Evolutionary conservation across 208 protist genomes (phyloP).

Genomic region (Acanthamoeba healyi): DNA sequence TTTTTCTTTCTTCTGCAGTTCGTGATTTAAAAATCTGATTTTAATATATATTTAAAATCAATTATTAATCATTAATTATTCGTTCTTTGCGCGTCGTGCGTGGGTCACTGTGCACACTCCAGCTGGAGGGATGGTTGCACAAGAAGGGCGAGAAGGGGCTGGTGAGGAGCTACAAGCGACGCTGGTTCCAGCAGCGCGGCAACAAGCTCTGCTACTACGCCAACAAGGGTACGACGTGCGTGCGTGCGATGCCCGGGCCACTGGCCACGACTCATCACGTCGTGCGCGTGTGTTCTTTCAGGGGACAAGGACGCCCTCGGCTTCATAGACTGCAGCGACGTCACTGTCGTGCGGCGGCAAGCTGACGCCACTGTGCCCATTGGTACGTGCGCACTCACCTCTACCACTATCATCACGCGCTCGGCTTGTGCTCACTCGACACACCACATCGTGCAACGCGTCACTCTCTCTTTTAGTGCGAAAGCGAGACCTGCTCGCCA

Average conservation of each 20-base stretch:
- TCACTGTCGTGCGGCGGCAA: not conserved
- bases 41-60: not conserved
- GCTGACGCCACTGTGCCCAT: not conserved
- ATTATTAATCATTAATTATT: not conserved
- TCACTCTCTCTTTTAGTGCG: not conserved
- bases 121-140: constrained; percentile 64
- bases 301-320: constrained; percentile 6
- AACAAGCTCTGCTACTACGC: constrained; percentile 62
- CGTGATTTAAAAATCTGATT: not conserved
- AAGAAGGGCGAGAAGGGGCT: constrained; percentile 75
- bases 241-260: not conserved
- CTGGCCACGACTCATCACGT: no score
- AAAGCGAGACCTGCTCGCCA: not conserved
- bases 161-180: constrained; percentile 55
- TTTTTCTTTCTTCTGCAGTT: not conserved
- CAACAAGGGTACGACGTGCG: not conserved
- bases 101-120: not conserved
- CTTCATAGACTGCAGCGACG: constrained; percentile 46
- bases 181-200: constrained; percentile 54
- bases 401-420: not conserved
- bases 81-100: no score
- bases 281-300: not conserved
- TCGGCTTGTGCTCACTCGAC: no score
- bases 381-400: not conserved
- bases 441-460: no score